A percentile compares a stretch with the other conserved stretches of the same genome.
Conservation (phyloP, 2,329 filamentous ascomycete genomes). For the Lasiodiplodia citricola region DNA sequence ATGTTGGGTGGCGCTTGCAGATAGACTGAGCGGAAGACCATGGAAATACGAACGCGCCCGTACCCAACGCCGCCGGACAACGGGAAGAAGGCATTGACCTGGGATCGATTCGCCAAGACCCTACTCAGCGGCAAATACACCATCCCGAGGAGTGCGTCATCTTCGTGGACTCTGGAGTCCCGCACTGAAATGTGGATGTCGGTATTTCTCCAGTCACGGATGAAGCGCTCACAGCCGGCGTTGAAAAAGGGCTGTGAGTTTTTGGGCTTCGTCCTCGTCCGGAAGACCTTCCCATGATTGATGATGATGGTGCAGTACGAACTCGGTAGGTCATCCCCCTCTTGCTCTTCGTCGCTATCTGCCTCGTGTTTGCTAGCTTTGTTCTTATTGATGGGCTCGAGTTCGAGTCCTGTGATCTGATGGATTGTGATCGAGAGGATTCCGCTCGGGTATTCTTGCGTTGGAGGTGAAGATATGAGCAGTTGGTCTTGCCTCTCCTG, state of each 20-base stretch:
- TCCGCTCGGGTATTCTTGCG: slow-evolving; percentile 66
- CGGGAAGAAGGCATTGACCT: slow-evolving; percentile 70
- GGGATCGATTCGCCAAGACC: slow-evolving; percentile 66
- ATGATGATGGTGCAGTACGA: slow-evolving; percentile 75
- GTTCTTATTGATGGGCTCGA: slow-evolving; percentile 64
- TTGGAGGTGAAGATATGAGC: slow-evolving; percentile 71
- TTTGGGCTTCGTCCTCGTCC: slow-evolving; percentile 76
- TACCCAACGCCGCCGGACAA: slow-evolving; percentile 75
- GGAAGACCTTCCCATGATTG: slow-evolving; percentile 73
- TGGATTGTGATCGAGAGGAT: slow-evolving; percentile 74
- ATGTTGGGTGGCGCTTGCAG: slow-evolving; percentile 64
- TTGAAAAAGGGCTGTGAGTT: slow-evolving; percentile 82
- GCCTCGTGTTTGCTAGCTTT: slow-evolving; percentile 53
- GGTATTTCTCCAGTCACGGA: slow-evolving; percentile 69
- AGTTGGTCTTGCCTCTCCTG: slow-evolving; percentile 60
- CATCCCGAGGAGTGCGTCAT: slow-evolving; percentile 71
- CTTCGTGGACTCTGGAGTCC: slow-evolving; percentile 71
- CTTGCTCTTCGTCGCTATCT: slow-evolving; percentile 65
- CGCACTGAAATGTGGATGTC: slow-evolving; percentile 72
- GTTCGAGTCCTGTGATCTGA: slow-evolving; percentile 71
- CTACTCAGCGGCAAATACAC: slow-evolving; percentile 70
- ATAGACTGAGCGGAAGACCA: slow-evolving; percentile 74
- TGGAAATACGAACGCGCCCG: slow-evolving; percentile 69
- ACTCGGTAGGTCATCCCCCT: slow-evolving; percentile 68
- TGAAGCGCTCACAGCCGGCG: slow-evolving; percentile 73